Evolutionary conservation across 2,329 filamentous ascomycete species (phyloP).

Genomic region (Diaporthe australafricana): DNA sequence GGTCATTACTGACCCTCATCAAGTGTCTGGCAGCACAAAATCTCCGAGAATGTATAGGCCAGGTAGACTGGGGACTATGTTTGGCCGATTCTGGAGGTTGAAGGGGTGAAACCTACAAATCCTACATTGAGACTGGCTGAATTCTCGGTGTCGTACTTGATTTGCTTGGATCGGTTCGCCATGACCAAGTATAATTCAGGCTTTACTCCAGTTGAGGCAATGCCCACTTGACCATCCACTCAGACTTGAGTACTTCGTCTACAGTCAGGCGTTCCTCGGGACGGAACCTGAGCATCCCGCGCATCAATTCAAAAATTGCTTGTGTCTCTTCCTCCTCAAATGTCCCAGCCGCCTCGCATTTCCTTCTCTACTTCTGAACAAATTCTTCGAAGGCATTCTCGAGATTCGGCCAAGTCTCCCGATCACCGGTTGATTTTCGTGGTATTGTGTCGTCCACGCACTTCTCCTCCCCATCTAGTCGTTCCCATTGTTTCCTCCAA

Average conservation of each 20-base stretch:
- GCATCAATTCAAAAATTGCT: slow-evolving; percentile 45
- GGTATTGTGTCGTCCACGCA: neutral
- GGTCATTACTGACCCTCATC: no score
- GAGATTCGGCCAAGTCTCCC: slow-evolving; percentile 41
- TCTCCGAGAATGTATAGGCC: no score
- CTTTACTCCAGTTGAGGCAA: slow-evolving; percentile 40
- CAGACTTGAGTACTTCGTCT: slow-evolving; percentile 46
- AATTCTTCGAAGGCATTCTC: slow-evolving; percentile 45
- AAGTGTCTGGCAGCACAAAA: no score
- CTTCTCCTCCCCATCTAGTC: neutral
- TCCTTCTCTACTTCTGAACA: slow-evolving; percentile 41
- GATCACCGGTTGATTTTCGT: slow-evolving; percentile 20
- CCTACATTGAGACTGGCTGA: no score
- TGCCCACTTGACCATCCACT: slow-evolving; percentile 51
- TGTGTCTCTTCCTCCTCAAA: neutral
- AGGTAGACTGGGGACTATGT: no score
- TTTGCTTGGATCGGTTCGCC: no score
- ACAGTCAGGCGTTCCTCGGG: slow-evolving; percentile 45
- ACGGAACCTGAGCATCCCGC: slow-evolving; percentile 45
- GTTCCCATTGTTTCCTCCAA: slow-evolving; percentile 6
- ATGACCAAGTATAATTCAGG: no score
- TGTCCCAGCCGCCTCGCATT: slow-evolving; percentile 24
- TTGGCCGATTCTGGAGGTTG: no score
- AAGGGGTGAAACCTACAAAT: no score
- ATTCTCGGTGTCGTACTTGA: no score